Conservation (phyloP, 208 protist genomes). For the Leishmania amazonensis region DNA sequence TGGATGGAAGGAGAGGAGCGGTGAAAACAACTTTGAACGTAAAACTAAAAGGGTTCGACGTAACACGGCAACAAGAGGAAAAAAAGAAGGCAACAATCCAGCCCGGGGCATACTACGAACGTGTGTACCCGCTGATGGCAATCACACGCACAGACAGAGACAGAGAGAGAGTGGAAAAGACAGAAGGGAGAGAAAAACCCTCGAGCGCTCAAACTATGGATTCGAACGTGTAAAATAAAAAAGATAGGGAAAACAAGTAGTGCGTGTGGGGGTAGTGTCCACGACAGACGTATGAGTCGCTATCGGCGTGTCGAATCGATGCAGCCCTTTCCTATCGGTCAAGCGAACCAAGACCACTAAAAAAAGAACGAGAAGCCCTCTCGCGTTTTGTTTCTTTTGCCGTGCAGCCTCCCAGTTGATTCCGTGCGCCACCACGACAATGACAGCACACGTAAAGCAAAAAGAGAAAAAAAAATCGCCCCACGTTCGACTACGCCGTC, state of each 20-base stretch:
- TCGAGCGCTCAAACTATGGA: not conserved
- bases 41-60: too few species aligned
- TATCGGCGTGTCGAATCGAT: not conserved
- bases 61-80: not conserved
- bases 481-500: not conserved
- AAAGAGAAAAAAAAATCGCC: too few species aligned
- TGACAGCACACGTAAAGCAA: too few species aligned
- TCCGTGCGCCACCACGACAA: too few species aligned
- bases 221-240: not conserved
- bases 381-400: too few species aligned
- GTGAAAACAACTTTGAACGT: too few species aligned
- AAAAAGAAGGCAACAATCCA: not conserved
- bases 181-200: too few species aligned
- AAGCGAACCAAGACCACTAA: not conserved
- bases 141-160: not conserved
- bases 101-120: not conserved
- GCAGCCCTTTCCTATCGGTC: not conserved
- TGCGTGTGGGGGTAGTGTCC: not conserved
- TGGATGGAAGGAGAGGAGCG: too few species aligned
- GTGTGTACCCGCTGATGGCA: not conserved
- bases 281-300: not conserved
- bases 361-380: not conserved
- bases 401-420: too few species aligned
- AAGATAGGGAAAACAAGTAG: not conserved
- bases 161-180: too few species aligned